Evolutionary conservation across 495 filamentous ascomycete genomes (phyloP).

Genomic region (Aspergillus avenaceus): DNA sequence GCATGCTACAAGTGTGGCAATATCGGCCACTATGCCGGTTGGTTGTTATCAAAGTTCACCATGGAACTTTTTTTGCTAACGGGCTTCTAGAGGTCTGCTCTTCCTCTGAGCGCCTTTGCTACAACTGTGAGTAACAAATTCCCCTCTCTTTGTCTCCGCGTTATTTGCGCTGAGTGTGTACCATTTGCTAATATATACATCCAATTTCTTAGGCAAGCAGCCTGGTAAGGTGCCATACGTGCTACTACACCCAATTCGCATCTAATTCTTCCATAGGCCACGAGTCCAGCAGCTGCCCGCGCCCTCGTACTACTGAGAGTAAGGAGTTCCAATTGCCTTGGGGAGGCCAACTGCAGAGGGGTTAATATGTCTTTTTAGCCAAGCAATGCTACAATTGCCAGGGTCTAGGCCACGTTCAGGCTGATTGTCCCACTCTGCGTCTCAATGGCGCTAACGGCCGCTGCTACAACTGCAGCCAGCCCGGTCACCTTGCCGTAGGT

Average conservation of each 20-base stretch:
- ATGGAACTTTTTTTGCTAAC: slow-evolving; percentile 22
- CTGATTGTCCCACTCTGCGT: slow-evolving; percentile 95
- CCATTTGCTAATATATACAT: slow-evolving; percentile 20
- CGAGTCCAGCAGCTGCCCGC: slow-evolving; percentile 95
- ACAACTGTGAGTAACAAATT: slow-evolving; percentile 81
- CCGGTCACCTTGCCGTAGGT: slow-evolving; percentile 81
- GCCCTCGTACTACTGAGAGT: slow-evolving; percentile 92
- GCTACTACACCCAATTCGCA: slow-evolving; percentile 16
- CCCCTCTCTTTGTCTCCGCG: slow-evolving; percentile 4
- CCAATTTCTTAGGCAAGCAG: slow-evolving; percentile 68
- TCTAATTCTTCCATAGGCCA: slow-evolving; percentile 64
- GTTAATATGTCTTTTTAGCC: slow-evolving; percentile 42
- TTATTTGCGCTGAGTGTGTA: neutral
- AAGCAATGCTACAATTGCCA: slow-evolving; percentile 99
- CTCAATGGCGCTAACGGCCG: slow-evolving; percentile 81
- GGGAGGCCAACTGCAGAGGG: slow-evolving; percentile 10
- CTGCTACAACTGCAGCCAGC: slow-evolving; percentile 94
- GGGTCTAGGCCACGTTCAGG: slow-evolving; percentile 96
- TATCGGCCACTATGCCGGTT: slow-evolving; percentile 93
- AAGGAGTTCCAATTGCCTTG: slow-evolving; percentile 26
- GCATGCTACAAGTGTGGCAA: slow-evolving; percentile 99
- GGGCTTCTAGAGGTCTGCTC: slow-evolving; percentile 78
- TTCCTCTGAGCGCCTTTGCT: slow-evolving; percentile 94
- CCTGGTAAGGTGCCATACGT: slow-evolving; percentile 54
- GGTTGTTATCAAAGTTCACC: no score